phyloP scores from a whole-genome alignment of 2,329 filamentous ascomycete species.

The Didymella pomorum region DNA sequence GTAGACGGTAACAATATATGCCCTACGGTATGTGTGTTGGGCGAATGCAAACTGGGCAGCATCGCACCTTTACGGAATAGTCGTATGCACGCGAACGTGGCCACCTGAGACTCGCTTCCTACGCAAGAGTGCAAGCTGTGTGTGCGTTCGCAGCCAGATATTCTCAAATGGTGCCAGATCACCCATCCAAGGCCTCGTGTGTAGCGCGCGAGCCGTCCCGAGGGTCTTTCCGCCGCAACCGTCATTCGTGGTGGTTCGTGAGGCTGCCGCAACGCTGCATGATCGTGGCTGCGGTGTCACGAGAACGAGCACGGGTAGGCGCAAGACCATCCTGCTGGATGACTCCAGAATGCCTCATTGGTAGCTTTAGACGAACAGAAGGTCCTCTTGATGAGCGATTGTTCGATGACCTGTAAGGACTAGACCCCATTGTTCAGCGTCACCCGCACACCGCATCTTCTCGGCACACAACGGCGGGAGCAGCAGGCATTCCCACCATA shows the following conservation, averaged over 20 bases:
- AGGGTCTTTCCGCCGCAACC: constrained; percentile 26
- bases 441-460: constrained; percentile 23
- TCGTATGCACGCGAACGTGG: constrained; percentile 50
- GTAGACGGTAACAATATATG: constrained; percentile 50
- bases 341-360: neutral
- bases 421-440: constrained; percentile 16
- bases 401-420: constrained; percentile 12
- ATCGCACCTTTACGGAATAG: constrained; percentile 48
- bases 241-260: constrained; percentile 19
- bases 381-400: neutral
- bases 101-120: constrained; percentile 48
- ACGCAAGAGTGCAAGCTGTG: constrained; percentile 36
- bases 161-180: constrained; percentile 50
- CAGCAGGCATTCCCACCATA: constrained; percentile 10
- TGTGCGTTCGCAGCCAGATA: constrained; percentile 46
- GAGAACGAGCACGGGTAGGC: constrained; percentile 17
- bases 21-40: constrained; percentile 47
- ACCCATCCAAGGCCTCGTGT: constrained; percentile 38
- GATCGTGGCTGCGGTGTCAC: constrained; percentile 27
- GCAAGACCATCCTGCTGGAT: constrained; percentile 21
- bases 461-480: constrained; percentile 6
- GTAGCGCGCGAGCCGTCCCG: constrained; percentile 49
- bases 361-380: constrained; percentile 7
- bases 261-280: constrained; percentile 32
- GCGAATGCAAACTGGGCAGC: constrained; percentile 51